Base-by-base conservation (phyloP, 768 basidiomycete species). In the Leccinum truebloodii region DNA sequence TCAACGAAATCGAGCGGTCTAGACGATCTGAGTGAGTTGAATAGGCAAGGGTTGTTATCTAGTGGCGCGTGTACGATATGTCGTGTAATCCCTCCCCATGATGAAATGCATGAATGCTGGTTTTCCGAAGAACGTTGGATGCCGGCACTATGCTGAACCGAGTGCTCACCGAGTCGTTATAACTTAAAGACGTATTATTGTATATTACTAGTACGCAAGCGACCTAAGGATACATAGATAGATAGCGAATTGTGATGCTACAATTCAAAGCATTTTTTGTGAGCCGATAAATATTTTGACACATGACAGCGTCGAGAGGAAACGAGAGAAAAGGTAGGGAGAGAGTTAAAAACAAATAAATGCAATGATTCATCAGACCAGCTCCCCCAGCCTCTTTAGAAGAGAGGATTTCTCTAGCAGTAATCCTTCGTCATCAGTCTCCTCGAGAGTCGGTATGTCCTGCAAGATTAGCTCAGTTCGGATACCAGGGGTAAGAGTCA, bases 391-490 rank as follows among this genome's bases (percentile, higher is more conserved):
- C 35, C 6, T 58, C 26, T 26, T 41, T 28, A 16, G 2, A 26
- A 54, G 5, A 16, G 66, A 65, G 3, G 20, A 18, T 44, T 65
- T 67, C 28, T 61, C 59, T 13, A 20, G 1, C 18, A 69, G 51
- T 1, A 70, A 20, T 52, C 30, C 58, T 51, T 70, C 64, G 28
- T 70, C 69, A 18, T 88, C 89, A 0, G 89, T 90, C 73, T 90
- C 87, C 72, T 88, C 87, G 32, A 85, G 52, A 0, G 83, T 81
- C 3, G 89, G 89, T 59, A 90, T 86, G 57, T 87, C 83, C 84
- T 87, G 62, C 4, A 35, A 32, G 6, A 20, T 54, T 32, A 46
- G 12, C 4, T 61, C 26, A 69, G 53, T 13, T 41, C n/a, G 3
- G 5, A 32, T 14, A 52, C 12, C 8, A 26, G 12, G 32, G 44